Conservation (phyloP, 2,329 filamentous ascomycete species). For the Alternaria dauci region DNA sequence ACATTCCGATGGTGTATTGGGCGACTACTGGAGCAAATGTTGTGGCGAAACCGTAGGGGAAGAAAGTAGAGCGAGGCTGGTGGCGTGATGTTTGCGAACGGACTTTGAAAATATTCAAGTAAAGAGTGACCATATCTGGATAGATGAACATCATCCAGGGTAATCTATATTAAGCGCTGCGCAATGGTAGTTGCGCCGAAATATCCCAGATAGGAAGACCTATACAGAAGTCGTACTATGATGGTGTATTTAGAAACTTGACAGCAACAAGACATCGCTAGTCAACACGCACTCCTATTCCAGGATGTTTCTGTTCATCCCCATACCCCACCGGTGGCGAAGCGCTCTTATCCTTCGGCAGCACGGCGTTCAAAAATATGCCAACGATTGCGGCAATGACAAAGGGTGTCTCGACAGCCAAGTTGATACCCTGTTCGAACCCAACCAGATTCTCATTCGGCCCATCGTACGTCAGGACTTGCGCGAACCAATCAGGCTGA, state of each 20-base stretch:
- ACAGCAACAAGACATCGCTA: not conserved
- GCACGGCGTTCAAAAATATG: constrained; percentile 54
- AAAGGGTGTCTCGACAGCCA: constrained; percentile 54
- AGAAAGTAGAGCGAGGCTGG: constrained; percentile 4
- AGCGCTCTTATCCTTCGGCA: constrained; percentile 45
- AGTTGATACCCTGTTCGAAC: constrained; percentile 53
- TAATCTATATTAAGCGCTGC: not conserved
- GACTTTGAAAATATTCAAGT: not conserved
- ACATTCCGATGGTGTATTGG: not conserved
- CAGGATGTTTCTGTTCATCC: constrained; percentile 21
- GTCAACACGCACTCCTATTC: constrained; percentile 12
- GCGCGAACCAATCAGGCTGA: constrained; percentile 51
- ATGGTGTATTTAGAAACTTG: not conserved
- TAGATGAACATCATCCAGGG: not conserved
- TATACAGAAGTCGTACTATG: not conserved
- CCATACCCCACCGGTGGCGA: constrained; percentile 7
- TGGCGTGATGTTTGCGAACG: not conserved
- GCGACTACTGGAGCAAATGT: not conserved
- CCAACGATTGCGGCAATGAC: constrained; percentile 51
- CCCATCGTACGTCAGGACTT: constrained; percentile 51
- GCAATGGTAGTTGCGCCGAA: not conserved
- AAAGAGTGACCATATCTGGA: not conserved
- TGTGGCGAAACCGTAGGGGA: not conserved
- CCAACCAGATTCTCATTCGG: constrained; percentile 50
- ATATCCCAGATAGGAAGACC: not conserved